Base-by-base conservation (phyloP, 2,329 filamentous ascomycete species). In the Pyrenophora tritici-repentis region DNA sequence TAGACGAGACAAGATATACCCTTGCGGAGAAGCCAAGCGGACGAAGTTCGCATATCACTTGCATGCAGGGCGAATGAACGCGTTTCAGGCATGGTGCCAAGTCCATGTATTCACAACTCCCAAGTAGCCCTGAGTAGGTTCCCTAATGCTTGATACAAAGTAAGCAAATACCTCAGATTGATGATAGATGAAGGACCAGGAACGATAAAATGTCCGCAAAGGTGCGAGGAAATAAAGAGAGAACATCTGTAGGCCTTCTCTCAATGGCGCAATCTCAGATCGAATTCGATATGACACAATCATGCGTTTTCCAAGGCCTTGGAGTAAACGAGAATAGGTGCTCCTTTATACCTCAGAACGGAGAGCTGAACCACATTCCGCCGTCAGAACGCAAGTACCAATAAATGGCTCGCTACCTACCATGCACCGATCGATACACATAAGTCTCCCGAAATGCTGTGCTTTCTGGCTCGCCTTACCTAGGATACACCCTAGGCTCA, bases 291-390 rank as follows among this genome's bases (percentile, higher is more conserved):
- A 45, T 13, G 12, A 16, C 24, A 45, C 18, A 16, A 18, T 16
- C 22, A 31, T 45, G 24, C 14, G 16, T 22, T 13, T 31, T 40
- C 29, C 9, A 17, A 14, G 14, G 6, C 8, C 18, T 13, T 26
- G 18, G 16, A 13, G 12, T 10, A 18, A 26, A 14, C 35, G 26
- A 24, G 32, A 13, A 17, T 17, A 26, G 22, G 16, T 32, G 22
- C 37, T 38, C 37, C 41, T 29, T 18, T 38, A 26, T 52, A 47
- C 33, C 33, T 14, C 18, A 42, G 38, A 29, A 17, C n/a, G 43
- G 18, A 29, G 20, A 37, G 14, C 10, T 6, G 37, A 14, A 33
- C 39, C 26, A 37, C 7, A 18, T 16, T 13, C 32, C n/a, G 26
- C 17, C 31, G 13, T 17, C 9, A 18, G 20, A 31, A 39, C 32